Evolutionary conservation across 305 asterid species (phyloP), one percentile per base, ranked within the genome.

Genomic region (Nicotiana rustica): DNA sequence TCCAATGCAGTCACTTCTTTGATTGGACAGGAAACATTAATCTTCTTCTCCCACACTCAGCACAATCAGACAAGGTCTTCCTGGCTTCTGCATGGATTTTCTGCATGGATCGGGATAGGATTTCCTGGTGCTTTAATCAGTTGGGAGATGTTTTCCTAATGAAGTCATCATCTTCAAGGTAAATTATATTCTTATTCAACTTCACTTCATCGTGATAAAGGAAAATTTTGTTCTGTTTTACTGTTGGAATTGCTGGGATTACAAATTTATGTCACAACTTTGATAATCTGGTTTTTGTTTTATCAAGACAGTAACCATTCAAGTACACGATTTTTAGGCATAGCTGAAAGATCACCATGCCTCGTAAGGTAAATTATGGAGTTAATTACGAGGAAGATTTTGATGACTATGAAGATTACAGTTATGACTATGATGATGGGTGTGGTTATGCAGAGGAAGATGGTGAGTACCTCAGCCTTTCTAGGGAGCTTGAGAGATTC

Each of bases 351-450:
- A 25, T 79, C 77, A 82, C 81, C 81, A 96, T 96, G 99, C 98
- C 97, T 85, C 99, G 96, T 61, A 96, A 96, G 88, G 90, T 86
- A 66, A 77, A 76, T 64, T 86, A 81, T 61, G 91, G 93, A 82
- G 67, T 86, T 81, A 90, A 86, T 82, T 88, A 86, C 75, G 90
- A 90, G 81, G 93, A 91, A 61, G 87, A 82, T 49, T 88, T 88
- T 75, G 93, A 86, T 81, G 84, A 10, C 35, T 83, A 89, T 80
- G 93, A 89, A 60, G 93, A 84, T 82, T 89, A 91, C 31, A 9
- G 80, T 79, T 78, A 88, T 64, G 89, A 86, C n/a, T 67, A 89
- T 21, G 92, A 84, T 35, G 88, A 88, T 81, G 91, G 87, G 67
- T 75, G 88, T 82, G 89, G 81, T 82, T 81, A 86, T 83, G 86